These are phyloP conservation scores for Cystofilobasidium bisporidii DNA, from an alignment of 768 basidiomycete species.

Conservation along the genomic window DNA sequence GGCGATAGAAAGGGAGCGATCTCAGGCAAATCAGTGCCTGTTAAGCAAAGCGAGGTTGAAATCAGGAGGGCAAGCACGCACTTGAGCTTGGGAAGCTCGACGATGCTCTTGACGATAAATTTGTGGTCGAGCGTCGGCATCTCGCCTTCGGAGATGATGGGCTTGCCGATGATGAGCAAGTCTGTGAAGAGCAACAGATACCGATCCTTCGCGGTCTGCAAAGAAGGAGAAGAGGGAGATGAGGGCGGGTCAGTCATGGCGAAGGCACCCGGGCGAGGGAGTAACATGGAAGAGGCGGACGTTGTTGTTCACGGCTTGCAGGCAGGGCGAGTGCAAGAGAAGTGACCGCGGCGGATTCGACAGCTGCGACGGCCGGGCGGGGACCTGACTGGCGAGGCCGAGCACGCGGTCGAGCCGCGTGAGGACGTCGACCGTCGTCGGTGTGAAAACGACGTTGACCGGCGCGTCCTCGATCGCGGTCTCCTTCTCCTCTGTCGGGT, in stretches of 20 bases:
- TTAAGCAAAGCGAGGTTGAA: background rate
- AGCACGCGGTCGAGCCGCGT: slow-evolving; percentile 36
- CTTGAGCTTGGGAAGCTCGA: slow-evolving; percentile 49
- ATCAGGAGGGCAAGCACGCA: background rate
- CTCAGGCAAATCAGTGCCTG: background rate
- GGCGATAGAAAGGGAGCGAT: background rate
- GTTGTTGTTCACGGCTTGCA: slow-evolving; percentile 78
- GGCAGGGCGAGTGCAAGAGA: slow-evolving; percentile 69
- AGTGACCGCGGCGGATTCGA: slow-evolving; percentile 82
- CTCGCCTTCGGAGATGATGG: slow-evolving; percentile 54
- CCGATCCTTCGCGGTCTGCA: slow-evolving; percentile 84
- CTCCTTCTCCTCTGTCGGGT: background rate
- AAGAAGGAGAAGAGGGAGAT: no score
- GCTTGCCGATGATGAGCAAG: slow-evolving; percentile 85
- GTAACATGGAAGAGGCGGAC: slow-evolving; percentile 33
- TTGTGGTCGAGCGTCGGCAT: slow-evolving; percentile 52
- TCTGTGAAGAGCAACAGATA: slow-evolving; percentile 97
- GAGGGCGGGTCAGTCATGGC: slow-evolving; percentile 15
- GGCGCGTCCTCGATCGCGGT: background rate
- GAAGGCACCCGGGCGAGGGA: background rate
- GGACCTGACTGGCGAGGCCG: slow-evolving; percentile 34
- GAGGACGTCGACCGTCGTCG: slow-evolving; percentile 32
- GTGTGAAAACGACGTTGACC: slow-evolving; percentile 16
- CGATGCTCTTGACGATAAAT: slow-evolving; percentile 82
- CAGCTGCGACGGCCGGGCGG: slow-evolving; percentile 49